phyloP scores from a whole-genome alignment of 2,329 filamentous ascomycete genomes.

The Coniochaeta ligniaria region DNA sequence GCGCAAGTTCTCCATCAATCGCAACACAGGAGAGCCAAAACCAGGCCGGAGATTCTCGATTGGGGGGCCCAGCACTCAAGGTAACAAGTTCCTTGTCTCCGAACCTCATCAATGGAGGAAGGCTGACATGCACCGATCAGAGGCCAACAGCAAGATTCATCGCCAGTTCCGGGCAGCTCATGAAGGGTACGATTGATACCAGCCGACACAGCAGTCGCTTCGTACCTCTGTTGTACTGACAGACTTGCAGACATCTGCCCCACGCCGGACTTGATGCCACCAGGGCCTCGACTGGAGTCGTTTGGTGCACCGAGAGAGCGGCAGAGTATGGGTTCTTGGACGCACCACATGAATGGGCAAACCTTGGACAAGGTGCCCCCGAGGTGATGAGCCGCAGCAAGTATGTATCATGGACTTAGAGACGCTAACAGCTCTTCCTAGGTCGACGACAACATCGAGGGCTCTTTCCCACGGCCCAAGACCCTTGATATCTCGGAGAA shows the following conservation, averaged over 20 bases:
- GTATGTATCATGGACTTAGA: background rate
- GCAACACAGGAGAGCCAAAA: constrained; percentile 55
- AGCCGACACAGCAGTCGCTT: background rate
- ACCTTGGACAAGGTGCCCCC: constrained; percentile 87
- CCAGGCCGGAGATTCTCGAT: constrained; percentile 50
- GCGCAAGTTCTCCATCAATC: constrained; percentile 14
- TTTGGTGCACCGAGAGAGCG: constrained; percentile 86
- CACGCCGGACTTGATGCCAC: constrained; percentile 87
- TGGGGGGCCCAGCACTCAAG: constrained; percentile 47
- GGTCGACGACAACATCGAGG: constrained; percentile 86
- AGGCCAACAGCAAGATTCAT: constrained; percentile 77
- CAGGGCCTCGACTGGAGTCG: constrained; percentile 84
- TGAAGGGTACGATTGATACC: constrained; percentile 48
- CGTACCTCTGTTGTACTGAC: background rate
- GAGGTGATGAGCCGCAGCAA: constrained; percentile 34
- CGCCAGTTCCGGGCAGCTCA: constrained; percentile 84
- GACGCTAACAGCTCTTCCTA: constrained; percentile 1
- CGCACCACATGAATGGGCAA: constrained; percentile 78
- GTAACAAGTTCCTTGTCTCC: constrained; percentile 23
- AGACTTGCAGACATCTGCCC: constrained; percentile 54
- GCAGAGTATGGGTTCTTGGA: constrained; percentile 84
- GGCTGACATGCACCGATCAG: constrained; percentile 36
- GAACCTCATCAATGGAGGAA: background rate
- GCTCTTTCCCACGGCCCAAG: constrained; percentile 77
- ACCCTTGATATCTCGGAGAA: constrained; percentile 71